Conservation (phyloP, 768 basidiomycete species). For the Calvatia gigantea region DNA sequence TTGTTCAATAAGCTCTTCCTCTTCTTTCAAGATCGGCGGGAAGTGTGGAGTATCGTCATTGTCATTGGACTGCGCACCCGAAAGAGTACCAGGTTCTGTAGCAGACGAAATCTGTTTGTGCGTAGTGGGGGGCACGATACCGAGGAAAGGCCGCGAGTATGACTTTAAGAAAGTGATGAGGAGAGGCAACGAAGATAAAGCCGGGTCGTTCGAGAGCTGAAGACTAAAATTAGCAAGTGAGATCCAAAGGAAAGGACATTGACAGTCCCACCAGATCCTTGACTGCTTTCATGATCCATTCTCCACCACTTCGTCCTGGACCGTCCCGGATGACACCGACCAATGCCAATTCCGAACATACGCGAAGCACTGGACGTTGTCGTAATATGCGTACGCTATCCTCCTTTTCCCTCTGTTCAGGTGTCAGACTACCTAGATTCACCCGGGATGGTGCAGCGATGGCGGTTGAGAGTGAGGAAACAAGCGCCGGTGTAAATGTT, state of each 20-base stretch:
- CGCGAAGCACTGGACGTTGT: slow-evolving; percentile 82
- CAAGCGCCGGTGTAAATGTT: slow-evolving; percentile 71
- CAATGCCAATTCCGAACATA: slow-evolving; percentile 87
- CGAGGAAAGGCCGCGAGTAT: slow-evolving; percentile 86
- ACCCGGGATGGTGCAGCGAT: slow-evolving; percentile 59
- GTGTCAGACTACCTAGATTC: slow-evolving; percentile 50
- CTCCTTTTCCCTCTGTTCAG: slow-evolving; percentile 91
- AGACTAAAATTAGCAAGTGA: slow-evolving; percentile 13
- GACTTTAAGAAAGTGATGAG: slow-evolving; percentile 91
- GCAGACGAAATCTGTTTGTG: slow-evolving; percentile 57
- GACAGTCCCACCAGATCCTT: slow-evolving; percentile 71
- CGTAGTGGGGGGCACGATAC: slow-evolving; percentile 51
- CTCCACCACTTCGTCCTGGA: slow-evolving; percentile 68
- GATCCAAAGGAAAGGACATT: background rate
- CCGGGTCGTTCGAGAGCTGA: slow-evolving; percentile 86
- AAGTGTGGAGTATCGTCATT: slow-evolving; percentile 31
- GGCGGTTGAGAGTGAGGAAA: slow-evolving; percentile 54
- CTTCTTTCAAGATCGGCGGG: slow-evolving; percentile 42
- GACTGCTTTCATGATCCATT: slow-evolving; percentile 85
- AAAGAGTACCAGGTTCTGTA: slow-evolving; percentile 55
- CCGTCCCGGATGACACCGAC: slow-evolving; percentile 80
- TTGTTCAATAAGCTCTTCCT: slow-evolving; percentile 77
- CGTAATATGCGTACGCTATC: slow-evolving; percentile 73
- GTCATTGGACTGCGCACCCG: slow-evolving; percentile 29
- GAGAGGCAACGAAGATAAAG: slow-evolving; percentile 82